Base-by-base conservation (phyloP, 2,329 filamentous ascomycete genomes). In the Talaromyces sp. region DNA sequence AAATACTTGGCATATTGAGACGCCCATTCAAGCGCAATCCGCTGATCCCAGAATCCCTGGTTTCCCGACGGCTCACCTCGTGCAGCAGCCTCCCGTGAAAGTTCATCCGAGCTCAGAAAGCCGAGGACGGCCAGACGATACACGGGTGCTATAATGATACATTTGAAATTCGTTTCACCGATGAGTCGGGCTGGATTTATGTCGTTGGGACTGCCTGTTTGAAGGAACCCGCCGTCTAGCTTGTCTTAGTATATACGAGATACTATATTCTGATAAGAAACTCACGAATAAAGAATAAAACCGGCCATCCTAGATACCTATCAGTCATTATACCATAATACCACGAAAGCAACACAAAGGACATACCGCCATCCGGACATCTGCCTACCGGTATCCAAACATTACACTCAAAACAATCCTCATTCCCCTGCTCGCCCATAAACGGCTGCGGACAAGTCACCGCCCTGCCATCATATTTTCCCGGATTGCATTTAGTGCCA, bases 121-220 rank as follows among this genome's bases (percentile, higher is more conserved):
- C 84, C 84, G 58, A 86, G 80, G 1, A 83, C 69, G 61, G 84
- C 84, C 1, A 86, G 71, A 1, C 84, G 80, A 67, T 86, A 86
- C 1, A 81, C 83, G 1, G 84, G 84, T 66, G 80, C 76, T 3
- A 86, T 82, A 35, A 85, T 69, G 48, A 86, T 80, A 60, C 78
- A 79, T 55, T 79, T 74, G 66, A 82, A 78, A 8, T 72, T 72
- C 0, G 82, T 82, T 57, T 84, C 81, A 40, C 75, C 77, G 6
- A 86, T 70, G 46, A 86, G 72, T 1, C 77, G 75, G 2, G 76
- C 75, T 1, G 80, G 70, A 55, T 80, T 77, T 28, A 76, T 72
- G 25, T 76, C 74, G 65, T 84, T 85, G 0, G 84, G 77, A 9
- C 71, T 75, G 21, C 84, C 84, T 63, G 81, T 82, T 71, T 86